Percentiles rank a stretch among this genome's conserved stretches.
Evolutionary conservation across 192 early-diverging fungal species (phyloP).

Genomic region (Borealophlyctis nickersoniae): DNA sequence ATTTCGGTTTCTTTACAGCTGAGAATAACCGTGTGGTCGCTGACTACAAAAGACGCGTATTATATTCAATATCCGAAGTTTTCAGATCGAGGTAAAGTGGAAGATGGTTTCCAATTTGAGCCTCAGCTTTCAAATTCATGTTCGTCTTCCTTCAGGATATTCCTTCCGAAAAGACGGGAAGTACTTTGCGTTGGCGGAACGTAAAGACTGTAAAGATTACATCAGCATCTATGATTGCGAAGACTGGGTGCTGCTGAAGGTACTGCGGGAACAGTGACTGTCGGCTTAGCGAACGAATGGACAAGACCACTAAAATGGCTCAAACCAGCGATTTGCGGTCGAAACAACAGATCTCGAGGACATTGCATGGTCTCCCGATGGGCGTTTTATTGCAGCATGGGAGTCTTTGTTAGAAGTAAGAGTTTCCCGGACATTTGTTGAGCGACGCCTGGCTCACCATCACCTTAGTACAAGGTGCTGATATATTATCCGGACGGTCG

Average conservation of each 20-base stretch:
- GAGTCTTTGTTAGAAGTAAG: slow-evolving; percentile 66
- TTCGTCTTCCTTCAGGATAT: slow-evolving; percentile 32
- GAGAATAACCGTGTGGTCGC: slow-evolving; percentile 66
- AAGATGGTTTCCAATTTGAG: too few species aligned
- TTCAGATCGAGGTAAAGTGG: slow-evolving; percentile 47
- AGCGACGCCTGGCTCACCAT: background rate
- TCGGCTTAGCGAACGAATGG: too few species aligned
- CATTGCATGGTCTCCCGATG: slow-evolving; percentile 83
- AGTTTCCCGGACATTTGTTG: slow-evolving; percentile 53
- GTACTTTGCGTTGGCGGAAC: slow-evolving; percentile 61
- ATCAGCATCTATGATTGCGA: slow-evolving; percentile 62
- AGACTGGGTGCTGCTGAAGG: slow-evolving; percentile 64
- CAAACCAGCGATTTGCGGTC: slow-evolving; percentile 57
- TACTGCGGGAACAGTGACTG: too few species aligned
- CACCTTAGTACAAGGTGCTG: slow-evolving; percentile 59
- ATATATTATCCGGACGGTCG: slow-evolving; percentile 71
- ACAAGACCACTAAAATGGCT: too few species aligned
- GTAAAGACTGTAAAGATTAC: slow-evolving; percentile 62
- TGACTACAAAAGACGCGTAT: slow-evolving; percentile 47
- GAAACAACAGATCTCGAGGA: slow-evolving; percentile 73
- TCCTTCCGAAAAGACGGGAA: slow-evolving; percentile 57
- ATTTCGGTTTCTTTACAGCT: slow-evolving; percentile 36
- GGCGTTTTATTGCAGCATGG: slow-evolving; percentile 71
- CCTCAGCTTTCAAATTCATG: slow-evolving; percentile 7
- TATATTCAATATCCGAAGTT: slow-evolving; percentile 73